Evolutionary conservation across 768 basidiomycete genomes (phyloP), one percentile per base, ranked within the genome.

Genomic region (Phylloporus scabripes): DNA sequence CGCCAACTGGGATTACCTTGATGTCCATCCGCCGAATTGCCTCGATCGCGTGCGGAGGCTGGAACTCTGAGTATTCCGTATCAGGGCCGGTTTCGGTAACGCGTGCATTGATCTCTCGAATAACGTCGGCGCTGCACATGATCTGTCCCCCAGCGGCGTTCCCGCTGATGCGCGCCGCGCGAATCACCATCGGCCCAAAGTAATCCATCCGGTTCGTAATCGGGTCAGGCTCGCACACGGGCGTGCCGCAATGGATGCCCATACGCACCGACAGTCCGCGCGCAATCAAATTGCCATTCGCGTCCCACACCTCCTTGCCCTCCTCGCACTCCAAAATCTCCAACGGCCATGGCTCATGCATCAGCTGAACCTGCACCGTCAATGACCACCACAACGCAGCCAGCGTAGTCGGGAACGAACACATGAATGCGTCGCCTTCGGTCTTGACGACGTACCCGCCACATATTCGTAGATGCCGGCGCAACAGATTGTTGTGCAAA

Each of bases 371-470:
- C 65, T 98, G 96, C 15, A 93, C 87, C 26, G 80, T 82, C 60
- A 96, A 73, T 56, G 85, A 86, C 88, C 92, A 99, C 76, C 92
- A 84, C 15, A 97, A 69, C 0, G 92, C 96, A 0, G 87, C 78
- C 2, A 92, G 74, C 11, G 92, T 80, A 2, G 84, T 89, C 2
- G 91, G 88, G 78, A 99, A 99, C 18, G 95, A 92, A 46, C 93
- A 93, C 89, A 99, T 94, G 74, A 99, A 99, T 0, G 95, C 84
- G 61, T 98, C 96, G 24, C 96, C 96, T 83, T 99, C 96, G 10
- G 96, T 99, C 71, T 99, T 99, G 61, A 98, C 95, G 70, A 97
- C 92, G 66, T 98, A 99, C 1, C 96, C 96, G 24, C 93, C 93
- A 59, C 93, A 94, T 36, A 87, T 75, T 24, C 95, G 82, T 28